Percentiles rank a stretch among this genome's conserved stretches.
Evolutionary conservation across 2,329 filamentous ascomycete genomes (phyloP).

Genomic region (Neonectria coccinea): DNA sequence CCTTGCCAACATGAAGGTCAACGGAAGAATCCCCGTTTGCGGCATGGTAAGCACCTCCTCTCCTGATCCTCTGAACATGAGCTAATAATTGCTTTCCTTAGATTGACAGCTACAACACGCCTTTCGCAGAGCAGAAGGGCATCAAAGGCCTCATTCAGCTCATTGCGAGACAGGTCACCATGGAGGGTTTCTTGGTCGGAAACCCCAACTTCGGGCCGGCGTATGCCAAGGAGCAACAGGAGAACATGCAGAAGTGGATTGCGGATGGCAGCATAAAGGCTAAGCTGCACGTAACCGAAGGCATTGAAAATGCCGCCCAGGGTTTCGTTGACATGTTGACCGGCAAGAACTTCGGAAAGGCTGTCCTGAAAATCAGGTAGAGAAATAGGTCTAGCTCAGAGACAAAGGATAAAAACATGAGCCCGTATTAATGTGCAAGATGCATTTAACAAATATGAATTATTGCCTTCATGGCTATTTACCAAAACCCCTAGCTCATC

Average conservation of each 20-base stretch:
- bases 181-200: constrained; percentile 81
- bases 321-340: constrained; percentile 80
- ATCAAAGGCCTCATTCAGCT: constrained; percentile 74
- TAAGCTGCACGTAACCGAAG: constrained; percentile 74
- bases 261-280: constrained; percentile 80
- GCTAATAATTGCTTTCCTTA: background rate
- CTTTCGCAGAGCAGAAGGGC: constrained; percentile 67
- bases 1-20: constrained; percentile 63
- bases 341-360: constrained; percentile 90
- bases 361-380: constrained; percentile 72
- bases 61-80: accelerated
- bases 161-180: constrained; percentile 74
- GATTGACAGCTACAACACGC: constrained; percentile 81
- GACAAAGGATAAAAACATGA: background rate
- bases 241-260: constrained; percentile 82
- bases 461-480: too few species aligned
- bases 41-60: constrained; percentile 63
- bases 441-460: too few species aligned
- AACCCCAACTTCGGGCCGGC: constrained; percentile 74
- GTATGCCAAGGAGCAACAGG: constrained; percentile 77
- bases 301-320: constrained; percentile 82
- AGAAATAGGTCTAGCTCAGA: background rate
- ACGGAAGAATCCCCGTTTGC: constrained; percentile 74
- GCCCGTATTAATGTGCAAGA: too few species aligned
- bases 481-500: background rate